Percentiles rank a stretch among this genome's conserved stretches.
phyloP scores from a whole-genome alignment of 2,329 filamentous ascomycete genomes.

The Penicillium sp. region DNA sequence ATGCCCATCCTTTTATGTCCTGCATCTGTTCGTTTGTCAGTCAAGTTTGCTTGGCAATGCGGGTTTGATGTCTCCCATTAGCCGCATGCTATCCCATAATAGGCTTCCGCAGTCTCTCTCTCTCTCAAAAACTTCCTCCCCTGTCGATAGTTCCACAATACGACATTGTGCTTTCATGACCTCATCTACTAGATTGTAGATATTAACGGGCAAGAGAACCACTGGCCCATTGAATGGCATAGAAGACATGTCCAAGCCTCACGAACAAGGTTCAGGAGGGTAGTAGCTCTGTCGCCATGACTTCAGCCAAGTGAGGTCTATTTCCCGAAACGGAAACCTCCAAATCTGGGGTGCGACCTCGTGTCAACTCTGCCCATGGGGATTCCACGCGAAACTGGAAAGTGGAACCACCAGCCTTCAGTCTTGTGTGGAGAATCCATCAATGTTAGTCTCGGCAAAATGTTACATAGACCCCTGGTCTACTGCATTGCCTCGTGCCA shows the following conservation, averaged over 20 bases:
- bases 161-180: too few relatives aligned
- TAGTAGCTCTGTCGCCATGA: background rate
- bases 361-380: slow-evolving; percentile 12
- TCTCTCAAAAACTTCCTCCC: too few relatives aligned
- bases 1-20: slow-evolving; percentile 13
- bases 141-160: too few relatives aligned
- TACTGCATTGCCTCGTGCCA: background rate
- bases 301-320: slow-evolving; percentile 5
- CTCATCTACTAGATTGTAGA: too few relatives aligned
- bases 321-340: slow-evolving; percentile 15
- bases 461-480: background rate
- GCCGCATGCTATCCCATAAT: too few relatives aligned
- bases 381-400: background rate
- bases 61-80: too few relatives aligned
- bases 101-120: too few relatives aligned
- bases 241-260: background rate
- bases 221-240: too few relatives aligned
- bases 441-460: background rate
- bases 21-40: background rate
- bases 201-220: too few relatives aligned
- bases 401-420: background rate
- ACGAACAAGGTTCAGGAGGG: background rate
- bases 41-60: too few relatives aligned
- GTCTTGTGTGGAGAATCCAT: background rate
- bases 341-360: slow-evolving; percentile 7